These are phyloP conservation scores for Mycena sp. DNA, from an alignment of 1,284 basidiomycete genomes.

Conservation along the genomic window DNA sequence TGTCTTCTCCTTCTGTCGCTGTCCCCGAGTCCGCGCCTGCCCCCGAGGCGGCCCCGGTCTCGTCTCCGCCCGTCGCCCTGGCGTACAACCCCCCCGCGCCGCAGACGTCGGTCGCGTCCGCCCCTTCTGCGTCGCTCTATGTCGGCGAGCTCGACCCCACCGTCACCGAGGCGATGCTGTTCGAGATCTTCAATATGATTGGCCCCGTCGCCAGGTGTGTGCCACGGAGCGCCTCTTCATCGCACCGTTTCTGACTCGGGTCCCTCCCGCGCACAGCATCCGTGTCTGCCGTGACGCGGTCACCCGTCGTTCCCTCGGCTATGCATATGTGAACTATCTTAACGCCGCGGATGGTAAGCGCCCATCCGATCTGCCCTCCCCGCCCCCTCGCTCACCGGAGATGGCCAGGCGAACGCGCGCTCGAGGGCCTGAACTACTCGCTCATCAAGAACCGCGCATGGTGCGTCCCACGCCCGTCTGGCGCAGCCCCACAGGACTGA, in stretches of 20 bases:
- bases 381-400: conserved; percentile 7
- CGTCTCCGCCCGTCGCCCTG: conserved; percentile 42
- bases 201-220: conserved; percentile 94
- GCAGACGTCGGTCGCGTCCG: conserved; percentile 59
- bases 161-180: conserved; percentile 99
- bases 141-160: conserved; percentile 98
- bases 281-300: conserved; percentile 99
- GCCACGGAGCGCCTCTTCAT: conserved; percentile 6
- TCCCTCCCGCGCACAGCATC: conserved; percentile 68
- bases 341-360: conserved; percentile 90
- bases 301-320: conserved; percentile 98
- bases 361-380: background rate
- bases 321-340: conserved; percentile 99
- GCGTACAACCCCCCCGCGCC: conserved; percentile 60
- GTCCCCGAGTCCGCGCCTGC: conserved; percentile 50
- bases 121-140: conserved; percentile 94
- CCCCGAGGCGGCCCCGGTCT: conserved; percentile 37
- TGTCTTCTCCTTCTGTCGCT: conserved; percentile 65
- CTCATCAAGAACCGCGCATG: conserved; percentile 98
- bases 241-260: conserved; percentile 1
- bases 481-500: conserved; percentile 18
- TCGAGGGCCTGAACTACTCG: conserved; percentile 99
- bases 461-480: conserved; percentile 51
- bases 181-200: conserved; percentile 99
- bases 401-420: conserved; percentile 88